A percentile compares a stretch with the other conserved stretches of the same genome.
Conservation (phyloP, 768 basidiomycete genomes). For the Termitomyces sp. region DNA sequence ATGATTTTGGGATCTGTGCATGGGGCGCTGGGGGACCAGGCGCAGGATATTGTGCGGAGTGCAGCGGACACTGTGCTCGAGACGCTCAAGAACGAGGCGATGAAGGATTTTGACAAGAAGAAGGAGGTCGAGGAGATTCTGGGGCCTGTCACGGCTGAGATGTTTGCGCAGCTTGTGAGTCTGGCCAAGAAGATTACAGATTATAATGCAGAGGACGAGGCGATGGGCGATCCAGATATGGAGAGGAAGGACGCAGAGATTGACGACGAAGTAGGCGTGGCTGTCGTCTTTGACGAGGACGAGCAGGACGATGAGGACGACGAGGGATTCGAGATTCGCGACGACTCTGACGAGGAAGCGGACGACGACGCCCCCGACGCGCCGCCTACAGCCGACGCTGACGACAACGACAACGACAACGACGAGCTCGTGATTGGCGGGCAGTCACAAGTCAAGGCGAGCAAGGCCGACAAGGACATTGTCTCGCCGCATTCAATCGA, state of each 20-base stretch:
- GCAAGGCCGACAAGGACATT: slow-evolving; percentile 68
- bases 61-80: slow-evolving; percentile 93
- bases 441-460: slow-evolving; percentile 47
- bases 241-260: slow-evolving; percentile 86
- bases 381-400: slow-evolving; percentile 31
- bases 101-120: slow-evolving; percentile 98
- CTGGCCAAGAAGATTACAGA: slow-evolving; percentile 96
- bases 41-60: slow-evolving; percentile 92
- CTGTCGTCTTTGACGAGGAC: slow-evolving; percentile 96
- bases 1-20: slow-evolving; percentile 85
- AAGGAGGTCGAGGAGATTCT: slow-evolving; percentile 84
- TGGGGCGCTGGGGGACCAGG: slow-evolving; percentile 84
- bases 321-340: slow-evolving; percentile 82
- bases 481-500: slow-evolving; percentile 92
- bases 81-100: slow-evolving; percentile 78
- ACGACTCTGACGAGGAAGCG: slow-evolving; percentile 76
- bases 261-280: slow-evolving; percentile 96
- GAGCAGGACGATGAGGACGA: slow-evolving; percentile 94
- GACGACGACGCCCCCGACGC: slow-evolving; percentile 67
- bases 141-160: slow-evolving; percentile 62
- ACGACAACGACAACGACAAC: slow-evolving; percentile 42
- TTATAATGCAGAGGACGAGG: slow-evolving; percentile 85
- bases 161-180: slow-evolving; percentile 78
- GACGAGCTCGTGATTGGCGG: slow-evolving; percentile 82
- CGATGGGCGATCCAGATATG: slow-evolving; percentile 72